Evolutionary conservation across 257 asterid species (phyloP).

Genomic region (Nicotiana noctiflora): DNA sequence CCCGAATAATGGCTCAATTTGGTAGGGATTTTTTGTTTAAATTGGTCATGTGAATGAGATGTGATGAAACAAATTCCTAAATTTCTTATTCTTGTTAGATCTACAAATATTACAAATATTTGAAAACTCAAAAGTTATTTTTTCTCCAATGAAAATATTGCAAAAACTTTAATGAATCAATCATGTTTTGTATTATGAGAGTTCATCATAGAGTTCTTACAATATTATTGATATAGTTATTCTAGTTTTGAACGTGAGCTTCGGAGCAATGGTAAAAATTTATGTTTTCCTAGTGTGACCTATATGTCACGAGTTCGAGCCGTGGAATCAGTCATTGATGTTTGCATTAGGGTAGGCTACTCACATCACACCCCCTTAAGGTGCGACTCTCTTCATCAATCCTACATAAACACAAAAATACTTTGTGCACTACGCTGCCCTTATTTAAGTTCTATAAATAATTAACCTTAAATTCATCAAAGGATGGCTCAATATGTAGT

Average conservation of each 20-base stretch:
- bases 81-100: background rate
- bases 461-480: no score
- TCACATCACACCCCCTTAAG: no score
- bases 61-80: background rate
- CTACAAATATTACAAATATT: background rate
- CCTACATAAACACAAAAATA: no score
- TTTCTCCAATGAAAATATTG: background rate
- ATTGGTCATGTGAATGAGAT: background rate
- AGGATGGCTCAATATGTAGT: no score
- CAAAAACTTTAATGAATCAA: background rate
- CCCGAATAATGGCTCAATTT: background rate
- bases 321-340: no score
- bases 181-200: background rate
- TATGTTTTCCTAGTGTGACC: no score
- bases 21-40: background rate
- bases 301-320: no score
- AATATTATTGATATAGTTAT: background rate
- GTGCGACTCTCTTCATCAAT: no score
- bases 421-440: no score
- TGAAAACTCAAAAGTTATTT: background rate
- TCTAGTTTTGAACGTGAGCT: background rate
- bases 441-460: no score
- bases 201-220: background rate
- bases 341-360: no score
- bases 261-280: no score